phyloP scores from a whole-genome alignment of 345 rosid genomes.

The Firmiana major region DNA sequence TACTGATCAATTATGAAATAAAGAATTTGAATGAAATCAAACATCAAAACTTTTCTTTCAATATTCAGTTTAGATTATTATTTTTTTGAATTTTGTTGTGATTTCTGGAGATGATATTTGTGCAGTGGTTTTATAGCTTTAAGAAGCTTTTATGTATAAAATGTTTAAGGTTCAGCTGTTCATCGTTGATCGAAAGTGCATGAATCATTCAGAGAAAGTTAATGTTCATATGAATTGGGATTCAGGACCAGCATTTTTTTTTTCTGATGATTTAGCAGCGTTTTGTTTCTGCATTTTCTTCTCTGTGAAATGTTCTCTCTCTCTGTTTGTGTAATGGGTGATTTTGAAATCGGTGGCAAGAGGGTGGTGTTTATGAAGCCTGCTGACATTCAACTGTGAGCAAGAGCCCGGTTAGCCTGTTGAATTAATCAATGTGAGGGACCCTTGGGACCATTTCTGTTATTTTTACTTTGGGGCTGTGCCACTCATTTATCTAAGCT shows the following conservation, averaged over 20 bases:
- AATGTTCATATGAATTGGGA: not conserved
- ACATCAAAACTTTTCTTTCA: not conserved
- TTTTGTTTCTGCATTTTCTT: not conserved
- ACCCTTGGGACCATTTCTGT: not conserved
- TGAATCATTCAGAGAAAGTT: not conserved
- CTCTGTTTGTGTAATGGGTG: not conserved
- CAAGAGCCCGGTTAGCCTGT: not conserved
- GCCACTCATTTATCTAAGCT: not conserved
- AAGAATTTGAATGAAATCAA: not conserved
- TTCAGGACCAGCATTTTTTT: not conserved
- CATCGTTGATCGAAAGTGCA: not conserved
- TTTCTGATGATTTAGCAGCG: not conserved
- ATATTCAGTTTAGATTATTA: not conserved
- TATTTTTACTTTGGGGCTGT: not conserved
- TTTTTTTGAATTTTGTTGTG: not conserved
- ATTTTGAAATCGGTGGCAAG: not conserved
- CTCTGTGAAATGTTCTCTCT: not conserved
- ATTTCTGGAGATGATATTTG: not conserved
- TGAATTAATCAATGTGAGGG: not conserved
- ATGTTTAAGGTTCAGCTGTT: not conserved
- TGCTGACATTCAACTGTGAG: not conserved
- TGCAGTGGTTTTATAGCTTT: not conserved
- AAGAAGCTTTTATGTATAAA: not conserved
- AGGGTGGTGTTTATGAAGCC: not conserved
- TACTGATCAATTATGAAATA: not conserved